phyloP scores from a whole-genome alignment of 495 filamentous ascomycete genomes.

The Neurospora sp. region DNA sequence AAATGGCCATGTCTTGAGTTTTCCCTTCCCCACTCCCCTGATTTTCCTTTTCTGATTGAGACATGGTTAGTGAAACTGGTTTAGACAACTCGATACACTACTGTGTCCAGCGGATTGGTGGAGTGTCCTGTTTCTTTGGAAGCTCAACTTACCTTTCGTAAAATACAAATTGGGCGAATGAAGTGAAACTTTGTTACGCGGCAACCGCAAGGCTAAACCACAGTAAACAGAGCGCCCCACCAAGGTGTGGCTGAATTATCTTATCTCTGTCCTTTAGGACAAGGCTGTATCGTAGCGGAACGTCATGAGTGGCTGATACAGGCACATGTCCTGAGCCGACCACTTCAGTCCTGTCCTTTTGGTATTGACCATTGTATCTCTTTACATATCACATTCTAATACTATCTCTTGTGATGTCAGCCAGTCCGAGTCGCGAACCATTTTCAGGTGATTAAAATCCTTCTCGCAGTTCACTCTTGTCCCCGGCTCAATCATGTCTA shows the following conservation, averaged over 20 bases:
- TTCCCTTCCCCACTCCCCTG: not conserved
- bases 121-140: not conserved
- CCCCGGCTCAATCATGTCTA: not conserved
- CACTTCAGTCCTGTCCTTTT: not conserved
- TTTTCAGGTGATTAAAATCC: not conserved
- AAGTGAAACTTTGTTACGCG: not conserved
- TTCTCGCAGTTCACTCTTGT: not conserved
- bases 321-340: not conserved
- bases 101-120: conserved; percentile 48
- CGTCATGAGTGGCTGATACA: not conserved
- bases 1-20: conserved; percentile 30
- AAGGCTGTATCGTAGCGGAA: not conserved
- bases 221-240: not conserved
- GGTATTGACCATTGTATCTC: not conserved
- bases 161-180: conserved; percentile 2
- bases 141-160: not conserved
- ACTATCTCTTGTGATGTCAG: not conserved
- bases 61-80: not conserved
- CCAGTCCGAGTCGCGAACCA: not conserved
- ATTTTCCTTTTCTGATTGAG: not conserved
- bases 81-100: conserved; percentile 34
- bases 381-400: not conserved
- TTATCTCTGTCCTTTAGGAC: not conserved
- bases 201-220: not conserved
- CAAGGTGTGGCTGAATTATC: not conserved